Conservation (phyloP, 2,329 filamentous ascomycete species). For the Penicillium sp. region DNA sequence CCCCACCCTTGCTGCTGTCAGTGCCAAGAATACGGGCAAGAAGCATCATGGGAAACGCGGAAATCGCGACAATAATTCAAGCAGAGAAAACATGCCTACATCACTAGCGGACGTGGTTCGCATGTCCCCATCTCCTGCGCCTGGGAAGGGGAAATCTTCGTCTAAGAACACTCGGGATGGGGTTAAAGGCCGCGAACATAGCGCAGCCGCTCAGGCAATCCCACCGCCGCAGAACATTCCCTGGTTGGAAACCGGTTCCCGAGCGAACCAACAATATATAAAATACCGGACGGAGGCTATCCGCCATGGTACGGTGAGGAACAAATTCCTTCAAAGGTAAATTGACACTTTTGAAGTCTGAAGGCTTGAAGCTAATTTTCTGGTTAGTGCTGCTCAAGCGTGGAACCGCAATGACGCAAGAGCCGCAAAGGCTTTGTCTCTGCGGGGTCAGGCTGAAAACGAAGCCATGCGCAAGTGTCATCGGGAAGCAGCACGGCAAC, state of each 20-base stretch:
- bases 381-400: slow-evolving; percentile 83
- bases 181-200: slow-evolving; percentile 64
- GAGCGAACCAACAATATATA: slow-evolving; percentile 85
- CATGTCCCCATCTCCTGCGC: slow-evolving; percentile 78
- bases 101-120: slow-evolving; percentile 90
- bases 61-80: slow-evolving; percentile 48
- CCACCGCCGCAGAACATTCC: slow-evolving; percentile 82
- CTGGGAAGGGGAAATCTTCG: slow-evolving; percentile 46
- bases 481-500: slow-evolving; percentile 77
- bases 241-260: slow-evolving; percentile 88
- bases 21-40: slow-evolving; percentile 62
- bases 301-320: slow-evolving; percentile 88
- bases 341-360: too few species aligned
- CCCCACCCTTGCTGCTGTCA: slow-evolving; percentile 70
- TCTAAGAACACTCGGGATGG: slow-evolving; percentile 56
- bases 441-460: slow-evolving; percentile 92
- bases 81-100: slow-evolving; percentile 62
- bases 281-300: slow-evolving; percentile 93
- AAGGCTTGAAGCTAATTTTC: slow-evolving; percentile 19
- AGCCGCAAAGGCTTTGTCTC: slow-evolving; percentile 85
- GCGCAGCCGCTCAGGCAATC: slow-evolving; percentile 71
- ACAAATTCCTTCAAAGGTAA: slow-evolving; percentile 93
- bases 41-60: slow-evolving; percentile 90
- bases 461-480: slow-evolving; percentile 95
- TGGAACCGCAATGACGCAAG: slow-evolving; percentile 98